These are phyloP conservation scores for Lophium mytilinum DNA, from an alignment of 495 filamentous ascomycete genomes.

Conservation along the genomic window DNA sequence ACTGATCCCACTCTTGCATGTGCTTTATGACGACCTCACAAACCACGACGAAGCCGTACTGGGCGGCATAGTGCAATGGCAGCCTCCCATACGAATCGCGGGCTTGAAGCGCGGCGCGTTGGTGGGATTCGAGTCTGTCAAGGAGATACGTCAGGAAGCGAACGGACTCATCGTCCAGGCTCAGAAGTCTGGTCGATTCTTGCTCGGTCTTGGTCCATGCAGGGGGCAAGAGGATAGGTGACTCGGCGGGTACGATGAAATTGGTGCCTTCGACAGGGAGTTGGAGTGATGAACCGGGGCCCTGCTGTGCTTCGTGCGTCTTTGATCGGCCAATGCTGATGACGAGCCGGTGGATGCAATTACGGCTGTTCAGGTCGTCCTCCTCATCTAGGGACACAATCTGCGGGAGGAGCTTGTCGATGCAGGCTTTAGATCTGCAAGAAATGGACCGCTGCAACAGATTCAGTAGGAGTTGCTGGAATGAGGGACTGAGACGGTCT, in stretches of 20 bases:
- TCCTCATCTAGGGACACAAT: slow-evolving; percentile 70
- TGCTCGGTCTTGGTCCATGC: slow-evolving; percentile 39
- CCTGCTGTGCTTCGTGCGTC: slow-evolving; percentile 46
- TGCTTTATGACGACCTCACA: slow-evolving; percentile 80
- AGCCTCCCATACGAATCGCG: slow-evolving; percentile 76
- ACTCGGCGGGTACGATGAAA: slow-evolving; percentile 70
- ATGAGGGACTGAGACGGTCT: slow-evolving; percentile 40
- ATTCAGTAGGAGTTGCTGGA: slow-evolving; percentile 60
- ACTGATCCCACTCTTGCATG: slow-evolving; percentile 83
- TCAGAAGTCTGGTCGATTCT: slow-evolving; percentile 45
- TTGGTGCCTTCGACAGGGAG: slow-evolving; percentile 46
- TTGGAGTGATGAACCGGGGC: slow-evolving; percentile 38
- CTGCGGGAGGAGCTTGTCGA: slow-evolving; percentile 57
- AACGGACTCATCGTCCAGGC: slow-evolving; percentile 65
- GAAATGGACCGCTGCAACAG: slow-evolving; percentile 80
- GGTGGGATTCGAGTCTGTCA: slow-evolving; percentile 56
- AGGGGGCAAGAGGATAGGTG: slow-evolving; percentile 54
- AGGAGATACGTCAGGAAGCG: slow-evolving; percentile 66
- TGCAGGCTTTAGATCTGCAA: slow-evolving; percentile 56
- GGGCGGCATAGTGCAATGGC: slow-evolving; percentile 89
- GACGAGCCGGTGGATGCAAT: slow-evolving; percentile 84
- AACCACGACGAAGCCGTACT: slow-evolving; percentile 83
- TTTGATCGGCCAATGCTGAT: slow-evolving; percentile 81
- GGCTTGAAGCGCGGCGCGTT: slow-evolving; percentile 57
- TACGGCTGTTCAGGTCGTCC: slow-evolving; percentile 87